Conservation (phyloP, 2,329 filamentous ascomycete species). For the Aureobasidium zeae region DNA sequence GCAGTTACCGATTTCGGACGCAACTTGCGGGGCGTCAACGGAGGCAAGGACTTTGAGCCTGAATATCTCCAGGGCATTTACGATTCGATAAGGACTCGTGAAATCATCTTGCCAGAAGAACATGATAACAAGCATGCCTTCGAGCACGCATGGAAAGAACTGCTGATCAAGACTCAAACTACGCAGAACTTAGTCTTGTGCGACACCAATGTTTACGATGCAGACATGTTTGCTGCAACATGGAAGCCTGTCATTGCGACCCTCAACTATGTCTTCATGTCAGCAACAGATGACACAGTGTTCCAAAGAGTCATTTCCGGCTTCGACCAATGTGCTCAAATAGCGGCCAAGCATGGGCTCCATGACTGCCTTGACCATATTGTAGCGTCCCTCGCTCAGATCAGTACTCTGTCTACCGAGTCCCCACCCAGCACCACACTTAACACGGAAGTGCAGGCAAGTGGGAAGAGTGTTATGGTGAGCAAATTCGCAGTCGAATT, state of each 20-base stretch:
- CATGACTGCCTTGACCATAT: constrained; percentile 88
- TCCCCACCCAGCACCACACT: constrained; percentile 70
- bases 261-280: constrained; percentile 97
- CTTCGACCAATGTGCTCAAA: constrained; percentile 91
- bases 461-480: constrained; percentile 92
- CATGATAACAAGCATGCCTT: constrained; percentile 96
- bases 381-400: constrained; percentile 78
- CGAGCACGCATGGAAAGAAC: constrained; percentile 94
- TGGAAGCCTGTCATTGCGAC: constrained; percentile 95
- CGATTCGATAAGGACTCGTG: constrained; percentile 80
- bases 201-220: constrained; percentile 89
- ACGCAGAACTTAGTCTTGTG: constrained; percentile 67
- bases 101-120: constrained; percentile 95
- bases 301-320: constrained; percentile 89
- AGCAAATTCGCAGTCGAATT: constrained; percentile 95
- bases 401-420: constrained; percentile 76
- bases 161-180: constrained; percentile 73
- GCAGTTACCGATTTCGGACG: constrained; percentile 69
- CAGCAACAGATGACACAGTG: constrained; percentile 90
- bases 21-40: constrained; percentile 87
- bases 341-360: constrained; percentile 74
- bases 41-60: constrained; percentile 69
- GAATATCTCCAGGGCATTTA: constrained; percentile 82
- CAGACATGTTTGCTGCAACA: constrained; percentile 92
- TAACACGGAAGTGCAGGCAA: constrained; percentile 91